Base-by-base conservation (phyloP, 148 eudicot species). In the Chenopodium formosanum region DNA sequence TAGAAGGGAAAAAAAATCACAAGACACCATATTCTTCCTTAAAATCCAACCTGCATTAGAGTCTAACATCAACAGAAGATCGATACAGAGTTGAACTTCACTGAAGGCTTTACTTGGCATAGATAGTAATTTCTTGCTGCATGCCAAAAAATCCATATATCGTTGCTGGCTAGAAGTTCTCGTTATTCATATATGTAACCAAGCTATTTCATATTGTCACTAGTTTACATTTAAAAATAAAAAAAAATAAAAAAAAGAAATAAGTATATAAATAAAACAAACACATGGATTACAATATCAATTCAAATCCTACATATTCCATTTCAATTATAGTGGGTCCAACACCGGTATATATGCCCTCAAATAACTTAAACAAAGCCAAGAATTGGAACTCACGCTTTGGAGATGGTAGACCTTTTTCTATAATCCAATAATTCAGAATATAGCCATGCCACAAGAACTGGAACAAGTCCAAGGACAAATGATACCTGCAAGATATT, bases 371-470 rank as follows among this genome's bases (percentile, higher is more conserved):
- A 73, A 65, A 34, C 19, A 13, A 50, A 47, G n/a, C 52, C 63
- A 47, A 58, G 64, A 53, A 75, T 34, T 68, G 19, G 44, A 53
- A 90, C 97, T 89, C 77, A 94, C 98, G 64, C 78, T 89, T 85
- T 92, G 48, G 88, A 80, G 64, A 83, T 48, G 71, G 79, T 67
- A 20, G 91, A 81, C 58, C 69, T 85, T 81, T 85, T 93, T 83
- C 82, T 87, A 89, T 86, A 89, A 79, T 90, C 91, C 90, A 94
- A 85, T 83, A 85, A 70, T 80, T 94, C 98, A 31, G 98, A 86
- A 84, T 87, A 94, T 74, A 92, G 69, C 95, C 95, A 94, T 56
- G 94, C 88, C 31, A 85, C 84, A 74, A 88, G 76, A 27, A 92
- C 50, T 32, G 93, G 91, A 63, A 89, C 83, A 79, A 90, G 76